Percentiles rank a stretch among this genome's conserved stretches.
Conservation (phyloP, 495 filamentous ascomycete species). For the Penicillium cosmopolitanum region DNA sequence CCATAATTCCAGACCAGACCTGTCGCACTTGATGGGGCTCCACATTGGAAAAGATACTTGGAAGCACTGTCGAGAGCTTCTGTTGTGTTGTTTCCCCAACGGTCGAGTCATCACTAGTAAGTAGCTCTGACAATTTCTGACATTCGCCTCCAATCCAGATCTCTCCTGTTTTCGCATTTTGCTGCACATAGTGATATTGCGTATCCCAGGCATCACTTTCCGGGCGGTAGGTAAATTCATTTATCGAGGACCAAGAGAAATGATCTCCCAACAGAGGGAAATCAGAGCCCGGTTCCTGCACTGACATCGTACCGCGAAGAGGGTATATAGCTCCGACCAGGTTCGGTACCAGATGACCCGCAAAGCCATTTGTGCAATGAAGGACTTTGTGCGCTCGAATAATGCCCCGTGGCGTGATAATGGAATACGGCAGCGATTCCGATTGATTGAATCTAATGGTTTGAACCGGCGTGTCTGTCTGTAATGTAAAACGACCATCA, state of each 20-base stretch:
- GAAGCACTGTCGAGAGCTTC: background rate
- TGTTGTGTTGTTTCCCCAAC: background rate
- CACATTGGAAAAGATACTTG: background rate
- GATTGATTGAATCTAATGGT: background rate
- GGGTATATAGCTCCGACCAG: slow-evolving; percentile 1
- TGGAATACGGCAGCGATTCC: background rate
- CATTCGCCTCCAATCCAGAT: slow-evolving; percentile 11
- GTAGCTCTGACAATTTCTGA: slow-evolving; percentile 4
- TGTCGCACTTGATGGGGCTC: background rate
- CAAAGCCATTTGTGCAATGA: slow-evolving; percentile 9
- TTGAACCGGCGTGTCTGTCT: background rate
- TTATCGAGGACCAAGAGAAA: background rate
- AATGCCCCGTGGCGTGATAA: background rate
- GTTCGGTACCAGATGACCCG: slow-evolving; percentile 3
- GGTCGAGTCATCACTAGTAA: slow-evolving; percentile 3
- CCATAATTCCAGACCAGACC: slow-evolving; percentile 13
- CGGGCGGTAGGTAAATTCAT: background rate
- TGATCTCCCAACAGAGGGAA: background rate
- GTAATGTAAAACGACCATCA: background rate
- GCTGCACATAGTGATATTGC: slow-evolving; percentile 9
- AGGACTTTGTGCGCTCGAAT: slow-evolving; percentile 4
- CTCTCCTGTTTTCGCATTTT: slow-evolving; percentile 6
- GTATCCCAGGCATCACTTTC: slow-evolving; percentile 1
- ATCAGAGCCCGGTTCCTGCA: background rate
- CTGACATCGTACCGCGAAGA: slow-evolving; percentile 1